Evolutionary conservation across 306 rosid species (phyloP), one percentile per base, ranked within the genome.

Genomic region (Quercus variabilis): DNA sequence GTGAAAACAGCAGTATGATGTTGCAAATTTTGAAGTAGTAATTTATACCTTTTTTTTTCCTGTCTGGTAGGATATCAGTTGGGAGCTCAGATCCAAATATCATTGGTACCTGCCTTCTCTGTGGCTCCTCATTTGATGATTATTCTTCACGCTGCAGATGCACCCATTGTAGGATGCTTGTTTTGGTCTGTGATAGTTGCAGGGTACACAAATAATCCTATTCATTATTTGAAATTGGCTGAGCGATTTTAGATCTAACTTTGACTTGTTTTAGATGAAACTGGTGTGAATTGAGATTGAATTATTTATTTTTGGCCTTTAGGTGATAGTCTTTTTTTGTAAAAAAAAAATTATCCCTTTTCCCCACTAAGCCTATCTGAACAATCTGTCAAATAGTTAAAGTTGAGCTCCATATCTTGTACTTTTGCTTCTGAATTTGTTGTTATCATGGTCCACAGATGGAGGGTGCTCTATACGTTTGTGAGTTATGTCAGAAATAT

Each of bases 141-240:
- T 95, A 95, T 78, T 86, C 95, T 80, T 83, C 91, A 78, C 97
- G 99, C 77, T 86, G 86, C 80, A 90, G 97, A 74, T 92, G 99
- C 81, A 62, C 88, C 72, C 69, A 85, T 69, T 92, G 99, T 84
- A 81, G 99, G 82, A 95, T 95, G 93, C 98, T 95, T 63, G 92
- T 92, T 55, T 86, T 95, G 78, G 90, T 91, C 75, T 94, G 99
- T 82, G 55, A 77, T 68, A 83, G 71, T 87, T 94, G 97, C 83
- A 92, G 88, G 98, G 99, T 91, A 86, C 82, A 58, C 60, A 79
- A 68, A 26, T 75, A 18, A 77, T n/a, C 59, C 58, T 21, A 58
- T 63, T 30, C 52, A 15, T 75, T 35, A 72, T 41, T 38, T 71
- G 4, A 79, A 30, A 67, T 52, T 54, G 18, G 52, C 8, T 19